Conservation (phyloP, 202 grass and related monocot genomes). For the Zizania palustris region DNA sequence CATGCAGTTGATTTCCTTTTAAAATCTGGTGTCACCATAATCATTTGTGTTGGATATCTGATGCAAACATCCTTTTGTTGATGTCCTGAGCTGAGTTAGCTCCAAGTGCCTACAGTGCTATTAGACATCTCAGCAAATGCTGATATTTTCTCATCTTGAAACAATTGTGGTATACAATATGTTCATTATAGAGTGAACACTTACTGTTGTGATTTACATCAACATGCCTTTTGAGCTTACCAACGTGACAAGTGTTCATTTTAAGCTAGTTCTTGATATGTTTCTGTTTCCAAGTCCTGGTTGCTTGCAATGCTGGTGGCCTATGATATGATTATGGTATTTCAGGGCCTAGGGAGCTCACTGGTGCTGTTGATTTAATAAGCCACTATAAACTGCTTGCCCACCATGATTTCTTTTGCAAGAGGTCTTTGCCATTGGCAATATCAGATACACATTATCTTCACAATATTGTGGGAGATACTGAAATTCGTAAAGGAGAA, state of each 20-base stretch:
- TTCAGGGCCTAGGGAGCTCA: slow-evolving; percentile 88
- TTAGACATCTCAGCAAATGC: background rate
- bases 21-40: background rate
- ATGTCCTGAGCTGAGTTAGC: background rate
- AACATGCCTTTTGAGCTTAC: background rate
- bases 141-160: background rate
- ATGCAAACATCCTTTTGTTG: slow-evolving; percentile 11
- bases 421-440: slow-evolving; percentile 66
- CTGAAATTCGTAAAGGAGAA: slow-evolving; percentile 89
- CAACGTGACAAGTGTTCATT: background rate
- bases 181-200: background rate
- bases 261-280: slow-evolving; percentile 3
- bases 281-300: slow-evolving; percentile 5
- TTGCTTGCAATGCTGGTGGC: background rate
- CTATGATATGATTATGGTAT: slow-evolving; percentile 31
- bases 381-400: slow-evolving; percentile 73
- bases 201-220: background rate
- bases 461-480: slow-evolving; percentile 83
- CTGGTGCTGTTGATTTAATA: slow-evolving; percentile 83
- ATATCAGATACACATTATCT: slow-evolving; percentile 89
- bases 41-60: slow-evolving; percentile 4
- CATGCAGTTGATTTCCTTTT: slow-evolving; percentile 4
- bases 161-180: slow-evolving; percentile 14
- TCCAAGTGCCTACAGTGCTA: background rate
- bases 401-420: slow-evolving; percentile 96